These are phyloP conservation scores for Gossypium trilobum DNA, from an alignment of 441 rosid genomes.

Conservation along the genomic window DNA sequence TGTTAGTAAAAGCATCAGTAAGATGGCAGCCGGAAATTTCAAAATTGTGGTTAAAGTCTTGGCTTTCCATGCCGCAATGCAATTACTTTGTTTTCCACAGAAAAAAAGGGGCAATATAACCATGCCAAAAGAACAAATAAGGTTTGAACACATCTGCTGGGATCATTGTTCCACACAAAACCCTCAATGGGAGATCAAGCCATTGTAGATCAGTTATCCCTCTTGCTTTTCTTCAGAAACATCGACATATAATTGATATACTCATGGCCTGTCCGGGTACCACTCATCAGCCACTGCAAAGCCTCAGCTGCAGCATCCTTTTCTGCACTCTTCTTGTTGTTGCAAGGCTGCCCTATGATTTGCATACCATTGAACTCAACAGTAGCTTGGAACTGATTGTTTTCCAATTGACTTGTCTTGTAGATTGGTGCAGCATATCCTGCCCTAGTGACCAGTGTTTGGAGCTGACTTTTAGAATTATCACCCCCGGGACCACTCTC, in stretches of 20 bases:
- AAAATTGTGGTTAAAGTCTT: background rate
- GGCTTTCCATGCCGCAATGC: background rate
- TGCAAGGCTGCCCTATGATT: conserved; percentile 74
- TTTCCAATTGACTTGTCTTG: conserved; percentile 66
- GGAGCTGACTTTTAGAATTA: conserved; percentile 85
- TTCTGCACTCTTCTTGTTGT: conserved; percentile 85
- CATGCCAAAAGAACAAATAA: background rate
- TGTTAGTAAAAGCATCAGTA: background rate
- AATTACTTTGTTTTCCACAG: background rate
- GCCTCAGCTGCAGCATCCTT: conserved; percentile 96
- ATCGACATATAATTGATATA: conserved; percentile 54
- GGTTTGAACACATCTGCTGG: background rate
- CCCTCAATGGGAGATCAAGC: background rate
- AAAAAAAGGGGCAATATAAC: background rate
- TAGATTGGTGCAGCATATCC: conserved; percentile 65
- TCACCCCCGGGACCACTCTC: conserved; percentile 91
- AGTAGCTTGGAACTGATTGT: conserved; percentile 54
- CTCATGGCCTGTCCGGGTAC: conserved; percentile 38
- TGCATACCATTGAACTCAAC: conserved; percentile 69
- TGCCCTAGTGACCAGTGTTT: conserved; percentile 72
- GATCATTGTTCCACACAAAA: background rate
- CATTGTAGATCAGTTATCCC: conserved; percentile 27
- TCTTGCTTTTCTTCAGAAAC: conserved; percentile 74
- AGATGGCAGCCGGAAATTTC: background rate
- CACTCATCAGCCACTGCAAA: conserved; percentile 67